Evolutionary conservation across 352 stramenopile species (phyloP), one percentile per base, ranked within the genome.

Genomic region (Globisporangium recalcitrans): DNA sequence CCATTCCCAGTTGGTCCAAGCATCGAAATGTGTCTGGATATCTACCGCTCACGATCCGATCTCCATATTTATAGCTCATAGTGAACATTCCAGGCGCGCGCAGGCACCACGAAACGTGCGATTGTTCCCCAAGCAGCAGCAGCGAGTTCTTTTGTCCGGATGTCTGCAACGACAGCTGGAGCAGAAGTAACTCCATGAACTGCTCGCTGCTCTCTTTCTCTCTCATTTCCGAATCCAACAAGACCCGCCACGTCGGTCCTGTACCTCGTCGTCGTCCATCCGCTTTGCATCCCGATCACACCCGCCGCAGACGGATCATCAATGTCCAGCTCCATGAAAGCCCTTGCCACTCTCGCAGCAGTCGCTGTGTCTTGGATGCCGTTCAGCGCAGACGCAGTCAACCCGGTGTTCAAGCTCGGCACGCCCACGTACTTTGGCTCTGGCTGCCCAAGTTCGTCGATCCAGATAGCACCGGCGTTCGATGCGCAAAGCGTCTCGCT

Each of bases 401-500:
- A 57, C 11, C 60, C 65, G 3, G 61, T 71, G 6, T 71, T 71
- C 34, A 49, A 36, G 21, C 40, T 72, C 14, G 68, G 68, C 38
- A 68, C 32, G 11, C 68, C 68, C 0, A 76, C 60, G 26, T 73
- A 72, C 69, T 62, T 67, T 9, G 71, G 71, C 47, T 72, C 65
- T 4, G 71, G 71, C 3, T 78, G 68, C 27, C 71, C 71, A 10
- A 69, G 67, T 48, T 63, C 69, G 54, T 65, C 68, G 16, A 52
- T 74, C 52, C 44, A 53, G 16, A 62, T 75, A 29, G 56, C 70
- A 8, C 34, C 68, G 14, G 63, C 71, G 22, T 62, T n/a, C 14
- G 69, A 78, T 19, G 68, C 61, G 8, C 68, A 78, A 47, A 68
- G 61, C 4, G 65, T 78, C 19, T 78, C 71, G 21, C 59, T 78